A percentile compares a stretch with the other conserved stretches of the same genome.
Evolutionary conservation across 2,329 filamentous ascomycete species (phyloP).

Genomic region (Tolypocladium guangdongense): DNA sequence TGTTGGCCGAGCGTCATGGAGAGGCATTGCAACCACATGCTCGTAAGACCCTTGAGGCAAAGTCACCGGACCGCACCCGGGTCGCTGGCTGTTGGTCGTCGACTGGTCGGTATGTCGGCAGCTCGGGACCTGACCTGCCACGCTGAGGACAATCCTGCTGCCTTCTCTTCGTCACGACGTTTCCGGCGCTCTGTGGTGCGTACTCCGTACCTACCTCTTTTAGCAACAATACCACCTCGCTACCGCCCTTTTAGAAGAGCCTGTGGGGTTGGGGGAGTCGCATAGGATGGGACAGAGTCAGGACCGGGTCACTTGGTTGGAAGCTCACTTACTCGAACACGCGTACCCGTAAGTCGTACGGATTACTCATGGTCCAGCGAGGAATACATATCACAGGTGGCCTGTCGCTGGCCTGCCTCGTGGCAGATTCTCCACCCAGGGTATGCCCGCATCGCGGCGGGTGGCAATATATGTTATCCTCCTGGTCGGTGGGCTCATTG

Average conservation of each 20-base stretch:
- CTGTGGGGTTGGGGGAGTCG: background rate
- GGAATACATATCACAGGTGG: background rate
- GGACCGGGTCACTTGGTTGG: background rate
- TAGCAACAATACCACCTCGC: background rate
- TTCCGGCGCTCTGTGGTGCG: background rate
- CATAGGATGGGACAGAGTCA: background rate
- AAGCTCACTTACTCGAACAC: no score
- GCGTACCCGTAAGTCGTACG: no score
- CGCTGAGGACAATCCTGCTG: background rate
- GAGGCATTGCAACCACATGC: slow-evolving; percentile 1
- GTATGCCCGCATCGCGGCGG: background rate
- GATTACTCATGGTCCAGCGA: background rate
- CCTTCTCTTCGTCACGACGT: background rate
- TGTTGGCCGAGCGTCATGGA: background rate
- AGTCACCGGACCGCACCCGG: background rate
- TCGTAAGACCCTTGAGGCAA: background rate
- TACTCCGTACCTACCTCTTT: background rate
- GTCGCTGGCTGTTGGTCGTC: background rate
- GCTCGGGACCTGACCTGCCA: background rate
- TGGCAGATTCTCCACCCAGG: background rate
- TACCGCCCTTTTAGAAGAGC: background rate
- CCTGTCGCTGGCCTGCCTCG: background rate
- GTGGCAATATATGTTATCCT: background rate
- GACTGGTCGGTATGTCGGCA: background rate
- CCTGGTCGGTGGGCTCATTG: background rate